phyloP scores from a whole-genome alignment of 371 early-diverging fungal genomes.

The Ordospora pajunii region DNA sequence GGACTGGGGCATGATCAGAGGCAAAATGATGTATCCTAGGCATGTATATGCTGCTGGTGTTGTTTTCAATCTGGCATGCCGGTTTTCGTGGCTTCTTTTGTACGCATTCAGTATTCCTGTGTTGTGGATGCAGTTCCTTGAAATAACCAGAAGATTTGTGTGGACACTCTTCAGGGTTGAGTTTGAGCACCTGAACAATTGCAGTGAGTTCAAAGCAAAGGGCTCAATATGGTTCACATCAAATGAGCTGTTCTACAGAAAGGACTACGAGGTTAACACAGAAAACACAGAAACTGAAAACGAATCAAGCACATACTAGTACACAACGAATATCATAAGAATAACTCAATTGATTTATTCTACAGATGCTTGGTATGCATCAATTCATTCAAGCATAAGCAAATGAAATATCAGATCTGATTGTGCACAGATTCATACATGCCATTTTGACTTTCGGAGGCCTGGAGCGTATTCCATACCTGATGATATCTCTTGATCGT shows the following conservation, averaged over 20 bases:
- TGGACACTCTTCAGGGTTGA: slow-evolving; percentile 61
- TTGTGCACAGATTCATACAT: background rate
- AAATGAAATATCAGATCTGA: background rate
- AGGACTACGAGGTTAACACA: slow-evolving; percentile 23
- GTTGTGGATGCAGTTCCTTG: slow-evolving; percentile 10
- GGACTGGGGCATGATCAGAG: slow-evolving; percentile 56
- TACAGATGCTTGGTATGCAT: background rate
- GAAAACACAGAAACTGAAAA: slow-evolving; percentile 1
- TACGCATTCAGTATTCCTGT: slow-evolving; percentile 13
- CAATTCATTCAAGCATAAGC: background rate
- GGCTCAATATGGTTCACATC: slow-evolving; percentile 28
- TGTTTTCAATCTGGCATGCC: slow-evolving; percentile 27
- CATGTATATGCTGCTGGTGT: slow-evolving; percentile 28
- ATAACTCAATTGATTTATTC: background rate
- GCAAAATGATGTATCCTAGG: slow-evolving; percentile 42
- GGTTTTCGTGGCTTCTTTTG: slow-evolving; percentile 38
- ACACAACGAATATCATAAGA: background rate
- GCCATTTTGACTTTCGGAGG: background rate
- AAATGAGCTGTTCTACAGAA: slow-evolving; percentile 52
- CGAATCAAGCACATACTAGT: background rate
- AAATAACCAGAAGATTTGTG: slow-evolving; percentile 55
- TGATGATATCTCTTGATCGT: background rate
- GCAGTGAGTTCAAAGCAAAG: slow-evolving; percentile 51
- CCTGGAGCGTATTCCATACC: background rate
- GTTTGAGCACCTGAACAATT: slow-evolving; percentile 62